Evolutionary conservation across 306 rosid genomes (phyloP).

Genomic region (Medicago truncatula): DNA sequence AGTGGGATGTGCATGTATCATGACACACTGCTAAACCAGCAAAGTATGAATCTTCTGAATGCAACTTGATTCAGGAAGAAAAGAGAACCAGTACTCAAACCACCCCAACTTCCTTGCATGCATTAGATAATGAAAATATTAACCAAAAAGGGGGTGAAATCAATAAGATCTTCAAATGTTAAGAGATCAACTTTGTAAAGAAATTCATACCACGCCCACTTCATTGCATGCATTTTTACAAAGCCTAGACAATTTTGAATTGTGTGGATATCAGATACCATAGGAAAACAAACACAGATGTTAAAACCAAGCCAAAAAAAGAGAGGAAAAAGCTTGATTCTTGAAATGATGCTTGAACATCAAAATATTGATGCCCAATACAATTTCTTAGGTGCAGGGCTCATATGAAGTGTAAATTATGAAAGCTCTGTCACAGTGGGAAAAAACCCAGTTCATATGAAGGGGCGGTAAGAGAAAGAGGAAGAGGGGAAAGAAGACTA

Average conservation of each 20-base stretch:
- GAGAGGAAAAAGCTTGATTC: neutral
- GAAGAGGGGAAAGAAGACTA: neutral
- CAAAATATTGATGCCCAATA: too few species aligned
- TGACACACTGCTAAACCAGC: constrained; percentile 49
- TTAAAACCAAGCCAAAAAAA: neutral
- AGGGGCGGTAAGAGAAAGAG: neutral
- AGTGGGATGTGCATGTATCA: constrained; percentile 18
- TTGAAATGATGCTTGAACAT: too few species aligned
- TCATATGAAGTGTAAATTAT: constrained; percentile 80
- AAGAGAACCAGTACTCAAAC: neutral
- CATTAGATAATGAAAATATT: neutral
- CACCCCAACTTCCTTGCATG: neutral
- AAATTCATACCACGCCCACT: too few species aligned
- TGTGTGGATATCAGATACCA: constrained; percentile 83
- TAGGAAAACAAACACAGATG: constrained; percentile 41
- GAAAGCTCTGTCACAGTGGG: constrained; percentile 55
- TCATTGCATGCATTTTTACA: too few species aligned
- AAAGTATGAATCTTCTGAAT: neutral
- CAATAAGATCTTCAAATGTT: too few species aligned
- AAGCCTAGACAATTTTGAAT: constrained; percentile 37
- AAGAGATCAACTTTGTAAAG: neutral
- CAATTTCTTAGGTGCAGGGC: constrained; percentile 51
- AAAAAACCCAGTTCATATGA: constrained; percentile 35
- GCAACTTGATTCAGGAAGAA: neutral
- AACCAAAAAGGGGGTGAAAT: neutral